phyloP scores from a whole-genome alignment of 345 rosid genomes.

The Hibiscus trionum region DNA sequence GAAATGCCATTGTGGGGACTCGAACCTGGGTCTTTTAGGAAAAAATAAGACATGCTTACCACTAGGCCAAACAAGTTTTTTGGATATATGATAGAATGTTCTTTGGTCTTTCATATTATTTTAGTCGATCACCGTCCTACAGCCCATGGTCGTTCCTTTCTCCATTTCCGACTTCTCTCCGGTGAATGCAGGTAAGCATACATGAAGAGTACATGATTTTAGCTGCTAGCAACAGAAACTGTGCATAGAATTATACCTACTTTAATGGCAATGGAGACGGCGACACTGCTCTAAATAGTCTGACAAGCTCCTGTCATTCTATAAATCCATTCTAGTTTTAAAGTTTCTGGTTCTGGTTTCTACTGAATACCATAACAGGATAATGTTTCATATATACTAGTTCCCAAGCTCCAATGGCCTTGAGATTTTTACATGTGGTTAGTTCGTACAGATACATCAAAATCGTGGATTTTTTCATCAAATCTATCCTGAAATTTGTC shows the following conservation, averaged over 20 bases:
- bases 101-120: too few relatives aligned
- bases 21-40: too few relatives aligned
- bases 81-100: too few relatives aligned
- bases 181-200: not conserved
- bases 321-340: not conserved
- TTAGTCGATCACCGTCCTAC: too few relatives aligned
- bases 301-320: too few relatives aligned
- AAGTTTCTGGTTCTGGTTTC: not conserved
- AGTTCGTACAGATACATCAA: not conserved
- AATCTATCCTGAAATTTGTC: slow-evolving; percentile 2
- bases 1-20: too few relatives aligned
- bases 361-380: slow-evolving; percentile 8
- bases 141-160: slow-evolving; percentile 17
- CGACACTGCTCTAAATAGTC: too few relatives aligned
- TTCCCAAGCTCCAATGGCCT: slow-evolving; percentile 8
- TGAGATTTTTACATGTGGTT: not conserved
- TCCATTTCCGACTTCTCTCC: slow-evolving; percentile 17
- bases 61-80: too few relatives aligned
- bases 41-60: too few relatives aligned
- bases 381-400: slow-evolving; percentile 14
- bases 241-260: not conserved
- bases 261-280: too few relatives aligned
- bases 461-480: not conserved
- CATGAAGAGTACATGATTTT: too few relatives aligned
- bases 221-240: not conserved